A percentile compares a stretch with the other conserved stretches of the same genome.
Evolutionary conservation across 148 eudicot genomes (phyloP).

Genomic region (Amaranthus cruentus): DNA sequence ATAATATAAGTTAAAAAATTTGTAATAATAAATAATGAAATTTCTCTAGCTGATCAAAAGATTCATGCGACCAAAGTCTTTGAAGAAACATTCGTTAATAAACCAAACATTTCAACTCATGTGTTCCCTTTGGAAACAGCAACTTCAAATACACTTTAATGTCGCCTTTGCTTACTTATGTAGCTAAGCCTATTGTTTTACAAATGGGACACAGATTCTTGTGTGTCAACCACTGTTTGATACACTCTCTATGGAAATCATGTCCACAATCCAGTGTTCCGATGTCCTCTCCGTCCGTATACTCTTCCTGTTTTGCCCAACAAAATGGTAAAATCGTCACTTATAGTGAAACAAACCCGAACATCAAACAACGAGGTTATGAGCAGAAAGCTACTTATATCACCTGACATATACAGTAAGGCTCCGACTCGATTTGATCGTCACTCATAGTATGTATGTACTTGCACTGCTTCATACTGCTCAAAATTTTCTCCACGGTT

Average conservation of each 20-base stretch:
- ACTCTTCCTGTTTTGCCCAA: conserved; percentile 53
- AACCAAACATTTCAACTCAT: conserved; percentile 16
- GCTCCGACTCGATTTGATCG: conserved; percentile 51
- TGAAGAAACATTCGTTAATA: conserved; percentile 20
- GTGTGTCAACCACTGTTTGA: conserved; percentile 82
- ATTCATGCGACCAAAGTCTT: neutral
- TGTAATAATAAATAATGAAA: neutral
- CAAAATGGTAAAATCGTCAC: neutral
- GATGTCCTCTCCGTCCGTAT: conserved; percentile 63
- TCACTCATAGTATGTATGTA: conserved; percentile 34
- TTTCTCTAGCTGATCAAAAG: conserved; percentile 3
- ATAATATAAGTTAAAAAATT: neutral
- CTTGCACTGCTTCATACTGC: conserved; percentile 51
- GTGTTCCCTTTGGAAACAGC: conserved; percentile 13
- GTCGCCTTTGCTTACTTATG: conserved; percentile 16
- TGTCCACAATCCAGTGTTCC: conserved; percentile 88
- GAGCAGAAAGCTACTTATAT: neutral
- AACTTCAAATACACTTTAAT: neutral
- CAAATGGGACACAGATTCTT: conserved; percentile 95
- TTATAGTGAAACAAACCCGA: no score
- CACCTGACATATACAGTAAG: conserved; percentile 93
- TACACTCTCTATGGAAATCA: conserved; percentile 68
- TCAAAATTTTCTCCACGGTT: conserved; percentile 54
- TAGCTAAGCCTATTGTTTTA: conserved; percentile 63
- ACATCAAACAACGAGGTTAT: neutral